Evolutionary conservation across 148 eudicot genomes (phyloP), one percentile per base, ranked within the genome.

Genomic region (Suaeda aralocaspica): DNA sequence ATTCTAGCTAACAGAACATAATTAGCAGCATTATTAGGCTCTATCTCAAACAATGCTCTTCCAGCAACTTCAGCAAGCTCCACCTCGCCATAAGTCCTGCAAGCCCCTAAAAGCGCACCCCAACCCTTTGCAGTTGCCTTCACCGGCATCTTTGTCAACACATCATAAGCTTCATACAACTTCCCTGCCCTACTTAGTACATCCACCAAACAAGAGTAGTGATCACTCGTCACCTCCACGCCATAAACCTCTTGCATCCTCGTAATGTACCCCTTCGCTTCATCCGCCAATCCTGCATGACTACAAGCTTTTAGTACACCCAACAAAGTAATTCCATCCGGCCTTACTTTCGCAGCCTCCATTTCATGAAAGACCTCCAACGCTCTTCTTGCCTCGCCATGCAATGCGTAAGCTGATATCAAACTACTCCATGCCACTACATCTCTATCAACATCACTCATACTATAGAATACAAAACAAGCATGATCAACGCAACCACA

Each of bases 71-170:
- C 89, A 0, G 81, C 89, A 9, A 85, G 74, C 58, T 83, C 83
- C 45, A 85, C 81, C 39, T 85, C 84, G 18, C 86, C 89, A 72
- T 80, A 81, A 34, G 89, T 82, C 55, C 78, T 74, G 62, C 89
- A 85, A 0, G 89, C 81, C n/a, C 86, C 86, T 69, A 85, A 74
- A 62, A 85, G 86, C n/a, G 86, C 89, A 0, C 89, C 89, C 89
- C 89, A 85, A 61, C 86, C 80, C 74, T 85, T 85, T 22, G 84
- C 86, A 67, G 89, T 85, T 6, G 80, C 84, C 72, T 81, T 81
- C 22, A 83, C 76, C 2, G 89, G 84, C 86, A 85, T 85, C 29
- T 74, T 77, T 19, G 18, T 51, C 72, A 85, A 66, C 3, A 75
- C 82, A 12, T 78, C 79, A 59, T 82, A 81, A 1, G 86, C 89